These are phyloP conservation scores for Hydrangea macrophylla DNA, from an alignment of 148 eudicot species.

Conservation along the genomic window DNA sequence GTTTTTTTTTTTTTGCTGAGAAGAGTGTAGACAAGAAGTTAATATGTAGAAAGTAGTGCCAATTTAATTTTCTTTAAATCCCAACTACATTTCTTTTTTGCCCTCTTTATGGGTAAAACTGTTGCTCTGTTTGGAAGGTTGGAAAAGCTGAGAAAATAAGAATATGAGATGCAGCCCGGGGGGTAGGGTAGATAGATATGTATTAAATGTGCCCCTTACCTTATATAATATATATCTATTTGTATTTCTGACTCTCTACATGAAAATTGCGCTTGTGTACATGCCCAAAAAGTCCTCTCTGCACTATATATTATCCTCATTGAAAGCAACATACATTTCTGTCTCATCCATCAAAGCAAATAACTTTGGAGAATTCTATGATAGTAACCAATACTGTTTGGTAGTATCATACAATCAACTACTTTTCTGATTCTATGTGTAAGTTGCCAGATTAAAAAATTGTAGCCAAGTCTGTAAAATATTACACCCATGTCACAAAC, in stretches of 20 bases:
- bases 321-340: constrained; percentile 8
- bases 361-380: no score
- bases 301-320: neutral
- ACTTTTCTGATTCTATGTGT: no score
- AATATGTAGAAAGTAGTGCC: constrained; percentile 1
- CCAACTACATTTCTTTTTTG: neutral
- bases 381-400: no score
- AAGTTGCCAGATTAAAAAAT: no score
- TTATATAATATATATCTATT: neutral
- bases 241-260: neutral
- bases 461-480: no score
- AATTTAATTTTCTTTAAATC: neutral
- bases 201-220: neutral
- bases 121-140: neutral
- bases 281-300: neutral
- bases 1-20: no score
- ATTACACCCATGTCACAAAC: no score
- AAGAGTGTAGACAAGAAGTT: constrained; percentile 1
- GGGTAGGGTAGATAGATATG: constrained; percentile 5
- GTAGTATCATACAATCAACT: no score
- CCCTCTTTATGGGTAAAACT: constrained; percentile 1
- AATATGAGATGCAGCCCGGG: neutral
- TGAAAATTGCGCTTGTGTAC: neutral
- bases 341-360: neutral
- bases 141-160: neutral